phyloP scores from a whole-genome alignment of 495 filamentous ascomycete genomes.

The Trichoderma orchidacearum region DNA sequence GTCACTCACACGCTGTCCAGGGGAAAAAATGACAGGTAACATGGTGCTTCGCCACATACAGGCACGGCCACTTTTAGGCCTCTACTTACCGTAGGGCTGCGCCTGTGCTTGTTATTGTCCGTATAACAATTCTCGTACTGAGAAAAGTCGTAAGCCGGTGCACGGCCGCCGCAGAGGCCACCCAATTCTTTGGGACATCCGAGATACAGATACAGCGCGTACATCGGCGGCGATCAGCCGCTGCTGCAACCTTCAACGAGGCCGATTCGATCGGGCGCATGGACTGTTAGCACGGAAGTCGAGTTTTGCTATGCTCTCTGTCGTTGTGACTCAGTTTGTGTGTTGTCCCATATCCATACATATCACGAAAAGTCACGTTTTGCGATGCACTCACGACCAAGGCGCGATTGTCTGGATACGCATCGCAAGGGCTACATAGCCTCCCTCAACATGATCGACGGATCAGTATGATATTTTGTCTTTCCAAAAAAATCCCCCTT shows the following conservation, averaged over 20 bases:
- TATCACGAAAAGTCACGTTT: too few relatives aligned
- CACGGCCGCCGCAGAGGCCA: not conserved
- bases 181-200: not conserved
- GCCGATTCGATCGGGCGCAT: not conserved
- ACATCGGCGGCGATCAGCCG: not conserved
- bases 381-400: too few relatives aligned
- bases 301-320: too few relatives aligned
- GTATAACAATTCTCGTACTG: not conserved
- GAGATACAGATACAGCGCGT: too few relatives aligned
- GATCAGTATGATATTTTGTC: too few relatives aligned
- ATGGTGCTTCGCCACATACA: not conserved
- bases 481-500: too few relatives aligned
- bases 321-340: too few relatives aligned
- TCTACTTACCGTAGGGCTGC: not conserved
- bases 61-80: not conserved
- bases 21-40: not conserved
- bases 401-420: too few relatives aligned
- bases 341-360: too few relatives aligned
- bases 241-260: not conserved
- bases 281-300: too few relatives aligned
- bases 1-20: not conserved
- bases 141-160: not conserved
- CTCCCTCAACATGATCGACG: too few relatives aligned
- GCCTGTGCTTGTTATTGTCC: not conserved
- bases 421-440: too few relatives aligned